Evolutionary conservation across 352 stramenopile genomes (phyloP).

Genomic region (Elongisporangium undulatum): DNA sequence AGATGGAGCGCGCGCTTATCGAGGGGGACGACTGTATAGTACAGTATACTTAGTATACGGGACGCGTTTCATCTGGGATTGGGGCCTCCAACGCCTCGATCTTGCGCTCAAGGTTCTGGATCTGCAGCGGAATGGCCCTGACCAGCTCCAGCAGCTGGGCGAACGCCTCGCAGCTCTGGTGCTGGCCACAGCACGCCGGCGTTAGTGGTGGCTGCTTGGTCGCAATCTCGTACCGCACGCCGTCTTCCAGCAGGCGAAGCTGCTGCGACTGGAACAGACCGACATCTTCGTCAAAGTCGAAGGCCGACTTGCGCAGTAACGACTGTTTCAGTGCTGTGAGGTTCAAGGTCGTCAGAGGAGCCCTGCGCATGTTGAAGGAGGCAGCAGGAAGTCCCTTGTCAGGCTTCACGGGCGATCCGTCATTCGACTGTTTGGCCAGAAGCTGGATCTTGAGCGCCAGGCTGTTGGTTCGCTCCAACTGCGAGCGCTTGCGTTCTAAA

Average conservation of each 20-base stretch:
- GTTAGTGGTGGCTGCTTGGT: constrained; percentile 18
- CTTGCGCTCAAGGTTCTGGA: neutral
- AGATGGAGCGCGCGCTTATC: no score
- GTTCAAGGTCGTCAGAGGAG: neutral
- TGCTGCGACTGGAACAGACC: neutral
- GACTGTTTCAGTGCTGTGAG: constrained; percentile 3
- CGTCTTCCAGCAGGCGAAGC: constrained; percentile 34
- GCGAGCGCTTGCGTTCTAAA: neutral
- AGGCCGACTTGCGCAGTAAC: constrained; percentile 7
- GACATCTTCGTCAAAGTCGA: constrained; percentile 6
- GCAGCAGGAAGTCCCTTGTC: neutral
- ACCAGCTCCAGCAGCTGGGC: neutral
- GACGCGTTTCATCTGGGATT: neutral
- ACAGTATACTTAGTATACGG: neutral
- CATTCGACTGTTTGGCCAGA: neutral
- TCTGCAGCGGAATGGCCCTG: neutral
- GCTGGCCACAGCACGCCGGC: neutral
- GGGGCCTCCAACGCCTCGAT: neutral
- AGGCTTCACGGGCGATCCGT: neutral
- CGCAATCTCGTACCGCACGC: constrained; percentile 45
- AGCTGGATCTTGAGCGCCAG: neutral
- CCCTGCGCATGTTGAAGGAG: neutral
- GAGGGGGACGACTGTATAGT: no score
- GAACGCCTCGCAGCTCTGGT: neutral
- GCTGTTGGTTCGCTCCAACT: neutral